Evolutionary conservation across 306 rosid genomes (phyloP).

Genomic region (Pyrus communis): DNA sequence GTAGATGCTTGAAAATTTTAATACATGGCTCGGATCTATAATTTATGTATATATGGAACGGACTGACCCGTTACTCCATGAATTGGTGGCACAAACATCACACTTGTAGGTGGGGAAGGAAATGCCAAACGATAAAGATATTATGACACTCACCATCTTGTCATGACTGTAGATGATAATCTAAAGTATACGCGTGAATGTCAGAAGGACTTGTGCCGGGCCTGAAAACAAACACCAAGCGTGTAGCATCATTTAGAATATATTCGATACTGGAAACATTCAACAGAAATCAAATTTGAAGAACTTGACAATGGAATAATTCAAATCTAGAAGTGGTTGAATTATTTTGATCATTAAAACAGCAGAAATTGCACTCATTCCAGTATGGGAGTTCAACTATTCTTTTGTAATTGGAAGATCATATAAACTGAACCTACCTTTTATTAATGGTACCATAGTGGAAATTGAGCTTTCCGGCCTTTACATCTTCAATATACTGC

Average conservation of each 20-base stretch:
- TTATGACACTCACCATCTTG: constrained; percentile 30
- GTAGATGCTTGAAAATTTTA: no score
- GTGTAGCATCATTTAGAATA: neutral
- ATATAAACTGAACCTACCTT: constrained; percentile 35
- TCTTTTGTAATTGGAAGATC: neutral
- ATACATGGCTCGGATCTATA: no score
- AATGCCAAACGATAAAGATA: neutral
- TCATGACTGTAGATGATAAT: constrained; percentile 67
- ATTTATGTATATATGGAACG: neutral
- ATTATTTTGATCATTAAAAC: neutral
- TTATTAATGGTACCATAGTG: constrained; percentile 87
- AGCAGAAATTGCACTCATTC: neutral
- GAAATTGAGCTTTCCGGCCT: constrained; percentile 61
- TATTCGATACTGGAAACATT: neutral
- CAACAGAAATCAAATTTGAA: neutral
- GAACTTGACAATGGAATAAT: neutral
- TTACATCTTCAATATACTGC: constrained; percentile 81
- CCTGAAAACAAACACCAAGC: constrained; percentile 40
- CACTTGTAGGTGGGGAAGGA: neutral
- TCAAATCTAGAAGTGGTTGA: neutral
- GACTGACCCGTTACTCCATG: neutral
- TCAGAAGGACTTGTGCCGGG: constrained; percentile 97
- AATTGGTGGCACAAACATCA: neutral
- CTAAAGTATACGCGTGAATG: constrained; percentile 74
- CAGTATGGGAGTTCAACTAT: neutral